Evolutionary conservation across 2,329 filamentous ascomycete species (phyloP), one percentile per base, ranked within the genome.

Genomic region (Pseudofabraea citricarpa): DNA sequence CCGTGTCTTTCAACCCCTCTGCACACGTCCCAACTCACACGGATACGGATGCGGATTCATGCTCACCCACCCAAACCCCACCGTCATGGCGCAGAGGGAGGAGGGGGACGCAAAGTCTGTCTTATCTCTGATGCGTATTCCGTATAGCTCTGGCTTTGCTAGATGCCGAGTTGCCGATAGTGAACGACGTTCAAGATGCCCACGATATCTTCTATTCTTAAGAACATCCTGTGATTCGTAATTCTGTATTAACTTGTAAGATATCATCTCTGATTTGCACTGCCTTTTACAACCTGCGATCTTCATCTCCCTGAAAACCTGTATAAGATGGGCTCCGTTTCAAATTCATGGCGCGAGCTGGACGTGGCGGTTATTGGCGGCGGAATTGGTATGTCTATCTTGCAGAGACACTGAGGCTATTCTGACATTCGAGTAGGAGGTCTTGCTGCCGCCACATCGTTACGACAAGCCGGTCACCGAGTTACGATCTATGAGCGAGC

Each of bases 401-500:
- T n/a, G n/a, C n/a, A n/a, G n/a, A n/a, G n/a, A n/a, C n/a, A n/a
- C n/a, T n/a, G n/a, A n/a, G n/a, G n/a, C n/a, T n/a, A n/a, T n/a
- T n/a, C n/a, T n/a, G n/a, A n/a, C n/a, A n/a, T n/a, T n/a, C n/a
- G n/a, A n/a, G n/a, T n/a, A n/a, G 74, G 73, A 16, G 74, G 74
- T 22, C 59, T 77, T 43, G 67, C 66, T 10, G 64, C 64, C 2
- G 68, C 70, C 1, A 71, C 75, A 37, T 67, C 73, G 1, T 64
- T 78, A 6, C 66, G 73, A 7, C 71, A 72, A 12, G 67, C 68
- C 9, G 74, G 74, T 38, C 73, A 76, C 55, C 56, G 64, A 1
- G 72, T 76, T 19, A 81, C 75, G 19, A 72, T 85, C 49, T 85
- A 85, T 54, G 81, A 83, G 56, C 73, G 74, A 18, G 68, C 72